Base-by-base conservation (phyloP, 106 monocot genomes). In the Dioscorea alata region DNA sequence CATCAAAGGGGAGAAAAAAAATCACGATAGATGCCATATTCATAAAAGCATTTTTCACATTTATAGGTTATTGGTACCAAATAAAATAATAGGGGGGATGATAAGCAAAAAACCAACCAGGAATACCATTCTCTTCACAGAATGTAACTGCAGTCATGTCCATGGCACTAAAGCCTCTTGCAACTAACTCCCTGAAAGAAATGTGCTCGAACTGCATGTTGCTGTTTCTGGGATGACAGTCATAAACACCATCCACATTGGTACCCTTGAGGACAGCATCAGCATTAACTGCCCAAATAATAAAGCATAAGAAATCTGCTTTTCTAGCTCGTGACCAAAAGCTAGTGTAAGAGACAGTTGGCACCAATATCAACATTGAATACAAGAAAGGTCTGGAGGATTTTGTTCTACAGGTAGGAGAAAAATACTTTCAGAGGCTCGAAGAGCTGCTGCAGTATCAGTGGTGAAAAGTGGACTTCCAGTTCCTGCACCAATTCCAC, bases 41-140 rank as follows among this genome's bases (percentile, higher is more conserved):
- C 42, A 42, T 8, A 42, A 42, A 42, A 42, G 42, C 42, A 42
- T 3, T 42, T 42, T 42, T 8, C 12, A 23, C 12, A 20, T 59
- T 12, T 59, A 59, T 2, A 59, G 59, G 22, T 20, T 0, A 8
- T 12, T 59, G 59, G 59, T 10, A 42, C 3, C 28, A 28, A 28
- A 28, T 28, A 28, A 28, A 28, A 28, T 28, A 28, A 28, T 28
- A 28, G 28, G 28, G 28, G 3, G 3, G 28, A 28, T 28, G 1
- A 28, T 28, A 28, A 28, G 28, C 28, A 28, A 59, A 22, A 60
- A 50, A 64, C 81, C 73, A 73, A 99, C 99, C 88, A 51, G 99
- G 99, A 69, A 93, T 85, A 60, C 86, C 85, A 63, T 99, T 99
- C 75, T 93, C 93, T 72, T 93, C 90, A 57, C 99, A 99, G 53